phyloP scores from a whole-genome alignment of 768 basidiomycete species.

The Mycena metata region DNA sequence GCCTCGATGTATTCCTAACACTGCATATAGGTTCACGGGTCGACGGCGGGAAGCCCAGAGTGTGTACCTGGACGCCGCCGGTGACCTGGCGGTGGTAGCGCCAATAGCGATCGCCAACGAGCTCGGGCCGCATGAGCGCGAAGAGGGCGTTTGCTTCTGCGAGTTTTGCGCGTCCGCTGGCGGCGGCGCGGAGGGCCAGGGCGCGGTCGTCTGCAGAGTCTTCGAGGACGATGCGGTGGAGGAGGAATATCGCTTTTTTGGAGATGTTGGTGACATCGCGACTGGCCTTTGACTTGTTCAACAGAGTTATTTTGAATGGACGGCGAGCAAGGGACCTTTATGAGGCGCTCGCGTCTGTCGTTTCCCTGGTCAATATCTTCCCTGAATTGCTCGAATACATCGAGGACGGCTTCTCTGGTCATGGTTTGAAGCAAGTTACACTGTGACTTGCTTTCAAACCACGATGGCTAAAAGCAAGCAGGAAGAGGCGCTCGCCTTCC shows the following conservation, averaged over 20 bases:
- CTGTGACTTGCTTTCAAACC: too few species aligned
- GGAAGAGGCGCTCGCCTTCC: slow-evolving; percentile 91
- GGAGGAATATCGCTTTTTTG: slow-evolving; percentile 93
- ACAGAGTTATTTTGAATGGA: slow-evolving; percentile 3
- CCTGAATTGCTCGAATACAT: slow-evolving; percentile 73
- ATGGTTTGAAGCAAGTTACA: slow-evolving; percentile 14
- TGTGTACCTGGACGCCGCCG: slow-evolving; percentile 75
- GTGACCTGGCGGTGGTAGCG: slow-evolving; percentile 80
- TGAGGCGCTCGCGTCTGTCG: slow-evolving; percentile 90
- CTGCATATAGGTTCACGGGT: background rate
- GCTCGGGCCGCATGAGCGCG: slow-evolving; percentile 69
- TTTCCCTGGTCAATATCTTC: slow-evolving; percentile 85
- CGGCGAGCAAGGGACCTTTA: slow-evolving; percentile 69
- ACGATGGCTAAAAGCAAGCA: slow-evolving; percentile 58
- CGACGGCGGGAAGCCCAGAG: background rate
- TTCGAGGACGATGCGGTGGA: slow-evolving; percentile 77
- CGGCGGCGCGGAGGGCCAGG: slow-evolving; percentile 59
- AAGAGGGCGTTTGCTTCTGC: slow-evolving; percentile 77
- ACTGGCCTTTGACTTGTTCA: slow-evolving; percentile 65
- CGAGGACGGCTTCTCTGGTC: slow-evolving; percentile 42
- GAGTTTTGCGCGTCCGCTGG: slow-evolving; percentile 70
- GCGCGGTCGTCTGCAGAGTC: slow-evolving; percentile 48
- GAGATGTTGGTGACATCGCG: slow-evolving; percentile 92
- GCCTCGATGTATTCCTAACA: slow-evolving; percentile 91
- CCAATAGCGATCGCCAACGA: slow-evolving; percentile 82